phyloP scores from a whole-genome alignment of 768 basidiomycete genomes.

The Auriscalpium orientale region DNA sequence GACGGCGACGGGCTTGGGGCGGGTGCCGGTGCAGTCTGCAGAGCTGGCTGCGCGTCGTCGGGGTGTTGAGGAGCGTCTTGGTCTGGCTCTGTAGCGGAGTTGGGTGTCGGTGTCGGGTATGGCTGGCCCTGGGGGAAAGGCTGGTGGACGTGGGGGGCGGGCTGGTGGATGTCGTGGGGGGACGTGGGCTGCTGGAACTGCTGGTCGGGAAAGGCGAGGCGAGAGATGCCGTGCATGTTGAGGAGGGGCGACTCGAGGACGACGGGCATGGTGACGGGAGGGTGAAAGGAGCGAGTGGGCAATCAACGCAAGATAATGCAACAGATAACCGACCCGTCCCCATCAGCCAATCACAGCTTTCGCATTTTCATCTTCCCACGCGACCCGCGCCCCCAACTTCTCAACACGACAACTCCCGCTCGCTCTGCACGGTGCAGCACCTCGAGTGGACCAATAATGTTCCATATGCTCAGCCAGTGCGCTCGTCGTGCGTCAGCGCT shows the following conservation, averaged over 20 bases:
- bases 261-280: constrained; percentile 5
- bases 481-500: too few species aligned
- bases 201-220: background rate
- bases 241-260: background rate
- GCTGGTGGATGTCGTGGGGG: constrained; percentile 8
- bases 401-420: too few species aligned
- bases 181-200: constrained; percentile 10
- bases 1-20: constrained; percentile 8
- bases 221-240: background rate
- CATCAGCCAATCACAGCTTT: constrained; percentile 10
- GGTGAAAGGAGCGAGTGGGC: constrained; percentile 5
- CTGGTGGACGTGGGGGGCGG: constrained; percentile 8
- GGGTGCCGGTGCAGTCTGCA: constrained; percentile 1
- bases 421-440: too few species aligned
- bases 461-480: too few species aligned
- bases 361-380: constrained; percentile 9
- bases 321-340: background rate
- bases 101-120: constrained; percentile 4
- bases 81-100: background rate
- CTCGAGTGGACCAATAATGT: too few species aligned
- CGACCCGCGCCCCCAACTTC: background rate
- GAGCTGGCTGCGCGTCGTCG: constrained; percentile 4
- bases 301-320: constrained; percentile 11
- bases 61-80: too few species aligned
- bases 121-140: constrained; percentile 6